Evolutionary conservation across 2,329 filamentous ascomycete species (phyloP).

Genomic region (Fusarium sp.): DNA sequence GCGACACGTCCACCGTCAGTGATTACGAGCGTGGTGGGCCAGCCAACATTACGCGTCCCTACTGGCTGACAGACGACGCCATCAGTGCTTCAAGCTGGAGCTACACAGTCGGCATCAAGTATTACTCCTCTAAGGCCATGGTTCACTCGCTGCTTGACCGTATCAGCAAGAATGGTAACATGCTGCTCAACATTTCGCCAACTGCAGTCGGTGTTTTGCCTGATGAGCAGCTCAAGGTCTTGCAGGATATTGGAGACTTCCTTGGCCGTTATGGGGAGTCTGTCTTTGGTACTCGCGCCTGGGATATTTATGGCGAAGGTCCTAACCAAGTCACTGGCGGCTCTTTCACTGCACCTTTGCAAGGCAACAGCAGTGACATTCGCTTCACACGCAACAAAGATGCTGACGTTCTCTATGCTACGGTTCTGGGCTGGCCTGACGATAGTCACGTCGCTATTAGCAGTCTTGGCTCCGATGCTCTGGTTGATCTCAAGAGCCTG

Average conservation of each 20-base stretch:
- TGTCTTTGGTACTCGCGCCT: conserved; percentile 1
- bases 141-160: conserved; percentile 12
- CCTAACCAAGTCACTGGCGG: conserved; percentile 14
- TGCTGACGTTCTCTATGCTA: neutral
- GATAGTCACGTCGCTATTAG: neutral
- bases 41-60: conserved; percentile 7
- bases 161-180: conserved; percentile 19
- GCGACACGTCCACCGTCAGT: conserved; percentile 13
- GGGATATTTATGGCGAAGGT: conserved; percentile 12
- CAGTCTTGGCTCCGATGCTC: neutral
- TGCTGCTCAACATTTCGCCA: conserved; percentile 14
- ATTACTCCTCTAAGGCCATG: conserved; percentile 23
- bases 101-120: conserved; percentile 15
- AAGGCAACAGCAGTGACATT: conserved; percentile 19
- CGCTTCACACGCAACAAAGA: conserved; percentile 15
- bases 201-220: conserved; percentile 4
- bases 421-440: conserved; percentile 11
- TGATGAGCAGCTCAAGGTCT: conserved; percentile 8
- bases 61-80: conserved; percentile 17
- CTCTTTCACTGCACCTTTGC: conserved; percentile 2
- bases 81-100: conserved; percentile 25
- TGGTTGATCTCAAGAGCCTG: neutral
- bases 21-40: conserved; percentile 17
- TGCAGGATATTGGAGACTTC: conserved; percentile 9
- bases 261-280: conserved; percentile 7